Percentiles rank a stretch among this genome's conserved stretches.
phyloP scores from a whole-genome alignment of 2,329 filamentous ascomycete species.

The Aspergillus versicolor region DNA sequence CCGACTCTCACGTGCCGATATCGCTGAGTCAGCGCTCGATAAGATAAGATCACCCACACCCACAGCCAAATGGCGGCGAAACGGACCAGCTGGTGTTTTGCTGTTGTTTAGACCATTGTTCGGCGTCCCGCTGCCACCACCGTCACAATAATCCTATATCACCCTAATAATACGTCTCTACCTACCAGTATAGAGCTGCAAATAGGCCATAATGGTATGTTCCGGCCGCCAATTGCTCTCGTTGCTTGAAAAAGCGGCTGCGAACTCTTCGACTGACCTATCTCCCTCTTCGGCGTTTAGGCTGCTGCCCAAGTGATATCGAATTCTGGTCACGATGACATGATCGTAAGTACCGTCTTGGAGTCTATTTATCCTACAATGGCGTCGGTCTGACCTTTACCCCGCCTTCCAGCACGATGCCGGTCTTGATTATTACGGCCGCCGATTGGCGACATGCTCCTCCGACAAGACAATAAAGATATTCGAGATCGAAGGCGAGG shows the following conservation, averaged over 20 bases:
- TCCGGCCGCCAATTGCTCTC: neutral
- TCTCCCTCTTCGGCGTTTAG: conserved; percentile 37
- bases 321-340: conserved; percentile 93
- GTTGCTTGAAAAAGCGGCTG: neutral
- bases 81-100: conserved; percentile 28
- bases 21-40: conserved; percentile 20
- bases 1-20: conserved; percentile 24
- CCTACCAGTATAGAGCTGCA: conserved; percentile 8
- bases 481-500: conserved; percentile 93
- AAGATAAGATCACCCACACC: conserved; percentile 27
- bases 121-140: conserved; percentile 6
- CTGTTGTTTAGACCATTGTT: conserved; percentile 11
- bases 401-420: conserved; percentile 74
- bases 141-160: neutral
- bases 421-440: conserved; percentile 96
- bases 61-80: conserved; percentile 14
- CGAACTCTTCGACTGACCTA: conserved; percentile 12
- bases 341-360: conserved; percentile 74
- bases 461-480: conserved; percentile 99
- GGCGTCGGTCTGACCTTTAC: conserved; percentile 3
- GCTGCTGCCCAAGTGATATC: conserved; percentile 70
- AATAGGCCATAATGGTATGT: conserved; percentile 25
- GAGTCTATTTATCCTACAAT: neutral
- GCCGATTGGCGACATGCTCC: conserved; percentile 92
- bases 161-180: neutral